phyloP scores from a whole-genome alignment of 2,329 filamentous ascomycete species.

The Colletotrichum sp. region DNA sequence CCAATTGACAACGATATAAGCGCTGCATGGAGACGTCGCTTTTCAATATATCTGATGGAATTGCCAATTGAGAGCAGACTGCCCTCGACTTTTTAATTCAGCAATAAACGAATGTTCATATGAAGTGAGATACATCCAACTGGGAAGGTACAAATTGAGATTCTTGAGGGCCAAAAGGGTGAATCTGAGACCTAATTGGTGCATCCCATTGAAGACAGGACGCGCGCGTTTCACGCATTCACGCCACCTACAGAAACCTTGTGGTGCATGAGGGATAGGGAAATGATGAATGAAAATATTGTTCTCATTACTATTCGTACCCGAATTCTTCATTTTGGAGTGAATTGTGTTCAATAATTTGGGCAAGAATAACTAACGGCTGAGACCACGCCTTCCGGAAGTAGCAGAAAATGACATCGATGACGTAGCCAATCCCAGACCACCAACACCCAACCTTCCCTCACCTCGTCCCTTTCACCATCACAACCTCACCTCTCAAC shows the following conservation, averaged over 20 bases:
- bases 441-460: neutral
- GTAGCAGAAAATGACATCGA: slow-evolving; percentile 6
- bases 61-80: neutral
- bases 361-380: neutral
- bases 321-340: neutral
- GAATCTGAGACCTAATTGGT: neutral
- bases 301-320: neutral
- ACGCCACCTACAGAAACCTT: neutral
- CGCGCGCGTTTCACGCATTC: neutral
- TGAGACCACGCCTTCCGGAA: neutral
- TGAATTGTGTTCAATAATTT: neutral
- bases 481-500: neutral
- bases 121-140: neutral
- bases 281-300: neutral
- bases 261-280: accelerated
- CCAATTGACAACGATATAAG: neutral
- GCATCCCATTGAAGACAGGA: neutral
- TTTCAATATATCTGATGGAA: neutral
- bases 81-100: neutral
- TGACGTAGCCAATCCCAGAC: slow-evolving; percentile 10
- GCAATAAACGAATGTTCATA: neutral
- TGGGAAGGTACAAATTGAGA: neutral
- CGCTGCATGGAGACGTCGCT: too few species aligned
- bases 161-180: neutral
- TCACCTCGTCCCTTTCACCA: neutral